Evolutionary conservation across 208 protist species (phyloP).

Genomic region (Endotrypanum monterogeii): DNA sequence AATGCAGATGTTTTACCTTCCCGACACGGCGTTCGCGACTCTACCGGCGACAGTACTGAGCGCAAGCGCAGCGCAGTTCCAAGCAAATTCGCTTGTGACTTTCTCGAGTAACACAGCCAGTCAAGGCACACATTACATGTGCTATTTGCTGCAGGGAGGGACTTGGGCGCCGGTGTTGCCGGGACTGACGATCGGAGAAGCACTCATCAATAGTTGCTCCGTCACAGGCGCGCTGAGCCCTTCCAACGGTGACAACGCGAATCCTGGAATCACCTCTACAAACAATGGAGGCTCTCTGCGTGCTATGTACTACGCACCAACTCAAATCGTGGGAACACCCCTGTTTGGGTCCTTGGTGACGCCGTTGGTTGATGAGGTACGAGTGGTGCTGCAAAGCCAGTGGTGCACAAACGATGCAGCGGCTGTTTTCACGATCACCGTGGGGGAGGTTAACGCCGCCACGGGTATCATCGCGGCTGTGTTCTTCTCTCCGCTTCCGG

Average conservation of each 20-base stretch:
- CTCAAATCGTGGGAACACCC: conserved; percentile 41
- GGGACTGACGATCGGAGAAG: conserved; percentile 40
- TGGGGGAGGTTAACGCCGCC: conserved; percentile 15
- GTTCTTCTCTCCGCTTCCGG: conserved; percentile 53
- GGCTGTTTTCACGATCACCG: conserved; percentile 49
- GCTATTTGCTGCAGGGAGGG: conserved; percentile 69
- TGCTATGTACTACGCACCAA: conserved; percentile 84
- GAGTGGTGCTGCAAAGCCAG: conserved; percentile 63
- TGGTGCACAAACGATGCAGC: conserved; percentile 60
- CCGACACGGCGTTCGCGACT: conserved; percentile 70
- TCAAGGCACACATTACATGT: conserved; percentile 57
- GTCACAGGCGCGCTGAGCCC: conserved; percentile 31
- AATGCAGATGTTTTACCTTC: conserved; percentile 53
- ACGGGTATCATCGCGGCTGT: conserved; percentile 18
- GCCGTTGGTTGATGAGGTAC: conserved; percentile 41
- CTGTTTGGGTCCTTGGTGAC: conserved; percentile 23
- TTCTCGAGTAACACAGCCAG: conserved; percentile 37
- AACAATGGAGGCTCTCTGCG: conserved; percentile 33
- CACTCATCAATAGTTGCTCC: conserved; percentile 41
- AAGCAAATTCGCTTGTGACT: conserved; percentile 46
- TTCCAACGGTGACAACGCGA: conserved; percentile 30
- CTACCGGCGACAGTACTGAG: conserved; percentile 53
- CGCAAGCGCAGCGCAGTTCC: conserved; percentile 34
- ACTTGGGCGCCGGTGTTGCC: conserved; percentile 83
- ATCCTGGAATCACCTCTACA: neutral